These are phyloP conservation scores for Wickerhamomyces sp. DNA, from an alignment of 1,139 yeast species.

Conservation along the genomic window DNA sequence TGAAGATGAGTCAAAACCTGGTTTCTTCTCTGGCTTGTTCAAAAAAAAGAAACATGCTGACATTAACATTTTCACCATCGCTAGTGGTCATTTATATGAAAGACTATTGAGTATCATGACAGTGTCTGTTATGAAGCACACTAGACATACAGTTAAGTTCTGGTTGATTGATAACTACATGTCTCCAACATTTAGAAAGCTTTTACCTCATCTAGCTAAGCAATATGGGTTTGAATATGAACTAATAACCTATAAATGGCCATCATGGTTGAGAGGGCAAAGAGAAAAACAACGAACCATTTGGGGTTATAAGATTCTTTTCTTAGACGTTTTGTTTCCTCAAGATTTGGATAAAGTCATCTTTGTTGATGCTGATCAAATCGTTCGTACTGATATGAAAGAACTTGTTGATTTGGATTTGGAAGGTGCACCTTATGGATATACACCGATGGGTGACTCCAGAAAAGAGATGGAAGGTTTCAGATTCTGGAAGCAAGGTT, in stretches of 20 bases:
- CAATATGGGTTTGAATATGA: constrained; percentile 50
- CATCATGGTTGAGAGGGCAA: constrained; percentile 79
- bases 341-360: constrained; percentile 67
- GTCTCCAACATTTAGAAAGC: constrained; percentile 60
- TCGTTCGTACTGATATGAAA: constrained; percentile 66
- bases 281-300: constrained; percentile 70
- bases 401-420: constrained; percentile 64
- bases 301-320: constrained; percentile 86
- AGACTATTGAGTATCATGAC: constrained; percentile 72
- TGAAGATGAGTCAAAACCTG: constrained; percentile 4
- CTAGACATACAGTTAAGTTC: constrained; percentile 63
- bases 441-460: constrained; percentile 85
- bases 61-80: constrained; percentile 77
- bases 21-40: constrained; percentile 13
- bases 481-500: constrained; percentile 91
- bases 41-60: constrained; percentile 40
- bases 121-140: constrained; percentile 62
- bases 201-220: constrained; percentile 59
- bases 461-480: constrained; percentile 77
- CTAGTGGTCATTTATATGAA: constrained; percentile 78
- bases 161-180: constrained; percentile 83
- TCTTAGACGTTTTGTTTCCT: constrained; percentile 85
- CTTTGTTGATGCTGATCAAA: constrained; percentile 83
- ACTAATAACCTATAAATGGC: constrained; percentile 84
- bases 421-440: constrained; percentile 78